Evolutionary conservation across 306 rosid genomes (phyloP).

Genomic region (Geum urbanum): DNA sequence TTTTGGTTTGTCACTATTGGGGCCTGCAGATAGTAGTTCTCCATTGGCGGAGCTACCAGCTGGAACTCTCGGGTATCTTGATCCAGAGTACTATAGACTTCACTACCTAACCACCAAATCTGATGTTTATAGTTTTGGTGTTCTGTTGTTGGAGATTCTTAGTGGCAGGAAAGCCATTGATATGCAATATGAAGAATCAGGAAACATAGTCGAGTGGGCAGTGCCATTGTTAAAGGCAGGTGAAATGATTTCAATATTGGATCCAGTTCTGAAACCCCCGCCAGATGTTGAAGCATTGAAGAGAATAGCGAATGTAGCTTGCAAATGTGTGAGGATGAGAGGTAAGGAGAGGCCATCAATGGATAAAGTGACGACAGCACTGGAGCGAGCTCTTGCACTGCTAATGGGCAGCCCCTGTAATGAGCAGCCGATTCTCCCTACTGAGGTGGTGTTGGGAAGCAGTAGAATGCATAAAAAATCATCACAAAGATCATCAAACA

Average conservation of each 20-base stretch:
- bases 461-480: slow-evolving; percentile 84
- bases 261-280: slow-evolving; percentile 71
- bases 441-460: slow-evolving; percentile 89
- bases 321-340: slow-evolving; percentile 93
- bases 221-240: slow-evolving; percentile 79
- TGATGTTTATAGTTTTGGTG: slow-evolving; percentile 94
- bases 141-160: slow-evolving; percentile 70
- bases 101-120: slow-evolving; percentile 96
- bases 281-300: slow-evolving; percentile 70
- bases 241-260: slow-evolving; percentile 50
- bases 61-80: slow-evolving; percentile 94
- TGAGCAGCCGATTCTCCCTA: slow-evolving; percentile 92
- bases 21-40: slow-evolving; percentile 81
- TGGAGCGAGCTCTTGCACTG: slow-evolving; percentile 77
- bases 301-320: slow-evolving; percentile 87
- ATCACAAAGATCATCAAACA: slow-evolving; percentile 78
- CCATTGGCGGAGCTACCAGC: slow-evolving; percentile 93
- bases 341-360: slow-evolving; percentile 96
- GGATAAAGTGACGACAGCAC: slow-evolving; percentile 92
- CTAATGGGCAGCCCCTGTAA: slow-evolving; percentile 90
- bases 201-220: slow-evolving; percentile 92
- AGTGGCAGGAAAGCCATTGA: slow-evolving; percentile 96
- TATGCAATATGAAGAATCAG: slow-evolving; percentile 79
- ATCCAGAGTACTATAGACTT: slow-evolving; percentile 94
- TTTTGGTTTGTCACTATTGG: slow-evolving; percentile 77